Base-by-base conservation (phyloP, 306 rosid species). In the Trifolium dubium region DNA sequence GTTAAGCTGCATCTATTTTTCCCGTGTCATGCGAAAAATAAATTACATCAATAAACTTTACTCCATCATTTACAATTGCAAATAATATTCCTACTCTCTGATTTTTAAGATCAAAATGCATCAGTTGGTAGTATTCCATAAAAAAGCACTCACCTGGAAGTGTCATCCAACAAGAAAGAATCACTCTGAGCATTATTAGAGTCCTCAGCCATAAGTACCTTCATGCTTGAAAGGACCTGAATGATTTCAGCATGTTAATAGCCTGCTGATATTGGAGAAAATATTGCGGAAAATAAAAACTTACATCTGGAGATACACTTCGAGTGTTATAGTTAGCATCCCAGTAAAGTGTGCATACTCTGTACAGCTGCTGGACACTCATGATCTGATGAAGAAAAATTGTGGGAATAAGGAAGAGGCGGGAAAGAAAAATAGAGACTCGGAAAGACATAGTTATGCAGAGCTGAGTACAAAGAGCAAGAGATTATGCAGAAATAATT, bases 131-230 rank as follows among this genome's bases (percentile, higher is more conserved):
- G 32, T 50, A 73, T 80, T 77, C n/a, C 69, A 68, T 35, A 41
- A 12, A 29, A 70, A 53, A 78, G 72, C 72, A 81, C 9, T 67
- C 69, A 95, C 99, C 99, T 90, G 78, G 99, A 95, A 83, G 83
- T 90, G 82, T 95, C 99, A 77, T 95, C 99, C 88, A 95, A 84
- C 85, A 95, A 86, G 92, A 92, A 95, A 81, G 99, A 92, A 86
- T 89, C 96, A 81, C 97, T 91, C 47, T 69, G 96, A 67, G 99
- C 90, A 83, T 89, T 86, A 78, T 92, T 95, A 50, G 97, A 90
- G 86, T 95, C 99, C 90, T 95, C 99, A 0, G 98, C 85, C 99
- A 95, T 95, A 68, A 95, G 99, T 69, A 95, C 91, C 79, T 85
- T 95, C 99, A 95, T 95, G 82, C 92, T 90, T 44, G 93, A 84